These are phyloP conservation scores for Monosporascus cannonballus DNA, from an alignment of 2,329 filamentous ascomycete species.

Conservation along the genomic window DNA sequence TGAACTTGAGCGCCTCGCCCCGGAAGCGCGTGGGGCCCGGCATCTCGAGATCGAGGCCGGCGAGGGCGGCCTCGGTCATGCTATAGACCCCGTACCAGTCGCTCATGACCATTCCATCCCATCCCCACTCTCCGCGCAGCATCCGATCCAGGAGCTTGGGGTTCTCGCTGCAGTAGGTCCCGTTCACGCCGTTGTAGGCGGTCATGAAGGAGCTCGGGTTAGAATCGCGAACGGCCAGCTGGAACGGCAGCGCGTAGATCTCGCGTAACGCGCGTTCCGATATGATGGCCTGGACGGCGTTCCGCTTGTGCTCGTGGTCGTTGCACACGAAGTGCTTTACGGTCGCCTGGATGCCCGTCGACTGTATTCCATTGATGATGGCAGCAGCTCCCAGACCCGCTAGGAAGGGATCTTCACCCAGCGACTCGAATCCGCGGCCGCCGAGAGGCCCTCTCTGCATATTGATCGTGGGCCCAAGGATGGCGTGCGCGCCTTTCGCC, in stretches of 20 bases:
- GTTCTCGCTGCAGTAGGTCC: conserved; percentile 49
- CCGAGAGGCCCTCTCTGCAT: conserved; percentile 56
- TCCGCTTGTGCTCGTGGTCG: conserved; percentile 53
- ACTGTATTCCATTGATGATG: conserved; percentile 49
- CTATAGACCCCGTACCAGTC: conserved; percentile 56
- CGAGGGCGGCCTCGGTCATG: conserved; percentile 42
- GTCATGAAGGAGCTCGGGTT: conserved; percentile 52
- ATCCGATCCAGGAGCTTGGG: conserved; percentile 42
- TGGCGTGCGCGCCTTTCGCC: conserved; percentile 51
- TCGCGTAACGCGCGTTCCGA: conserved; percentile 52
- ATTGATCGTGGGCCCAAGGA: conserved; percentile 58
- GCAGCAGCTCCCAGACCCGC: conserved; percentile 48
- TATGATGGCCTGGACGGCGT: conserved; percentile 48
- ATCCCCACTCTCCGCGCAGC: conserved; percentile 51
- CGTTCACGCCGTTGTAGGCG: conserved; percentile 54
- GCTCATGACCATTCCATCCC: conserved; percentile 51
- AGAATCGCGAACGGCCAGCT: conserved; percentile 47
- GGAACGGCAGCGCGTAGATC: conserved; percentile 53
- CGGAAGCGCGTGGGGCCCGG: conserved; percentile 48
- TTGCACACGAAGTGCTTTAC: conserved; percentile 59
- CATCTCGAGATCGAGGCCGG: conserved; percentile 55
- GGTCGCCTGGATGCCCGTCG: conserved; percentile 48
- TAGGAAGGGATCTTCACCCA: conserved; percentile 52
- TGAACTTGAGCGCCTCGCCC: conserved; percentile 45
- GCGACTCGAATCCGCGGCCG: conserved; percentile 54